phyloP scores from a whole-genome alignment of 140 eudicot species.

The Erigeron philadelphicus region DNA sequence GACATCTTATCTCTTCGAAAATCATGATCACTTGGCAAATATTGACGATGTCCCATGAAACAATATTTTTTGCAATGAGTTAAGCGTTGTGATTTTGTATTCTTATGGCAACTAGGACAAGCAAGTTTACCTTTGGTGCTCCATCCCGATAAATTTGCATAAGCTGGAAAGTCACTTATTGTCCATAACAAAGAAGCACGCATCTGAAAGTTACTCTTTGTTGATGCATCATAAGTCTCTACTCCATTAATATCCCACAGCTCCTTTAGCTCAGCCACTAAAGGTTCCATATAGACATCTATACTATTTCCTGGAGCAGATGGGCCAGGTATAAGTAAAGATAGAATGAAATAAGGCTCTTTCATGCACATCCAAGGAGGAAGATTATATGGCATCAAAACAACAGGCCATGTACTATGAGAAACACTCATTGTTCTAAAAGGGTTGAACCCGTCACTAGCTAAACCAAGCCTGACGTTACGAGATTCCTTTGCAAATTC shows the following conservation, averaged over 20 bases:
- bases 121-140: slow-evolving; percentile 17
- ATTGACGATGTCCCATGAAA: slow-evolving; percentile 23
- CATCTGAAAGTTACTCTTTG: slow-evolving; percentile 15
- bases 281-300: slow-evolving; percentile 26
- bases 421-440: slow-evolving; percentile 17
- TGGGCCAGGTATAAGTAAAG: slow-evolving; percentile 24
- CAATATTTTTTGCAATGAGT: slow-evolving; percentile 4
- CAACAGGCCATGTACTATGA: slow-evolving; percentile 2
- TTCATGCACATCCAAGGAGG: slow-evolving; percentile 35
- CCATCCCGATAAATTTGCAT: slow-evolving; percentile 23
- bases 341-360: slow-evolving; percentile 24
- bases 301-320: slow-evolving; percentile 23
- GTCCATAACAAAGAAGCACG: slow-evolving; percentile 16
- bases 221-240: neutral
- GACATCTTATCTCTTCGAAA: slow-evolving; percentile 7
- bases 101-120: slow-evolving; percentile 20
- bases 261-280: slow-evolving; percentile 22
- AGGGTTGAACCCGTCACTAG: slow-evolving; percentile 25
- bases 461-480: slow-evolving; percentile 30
- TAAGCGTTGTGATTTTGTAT: neutral
- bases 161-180: slow-evolving; percentile 22
- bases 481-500: slow-evolving; percentile 10
- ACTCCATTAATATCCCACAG: slow-evolving; percentile 1
- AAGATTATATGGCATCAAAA: slow-evolving; percentile 7
- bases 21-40: neutral